Conservation (phyloP, 306 rosid genomes). For the Citrullus colocynthis region DNA sequence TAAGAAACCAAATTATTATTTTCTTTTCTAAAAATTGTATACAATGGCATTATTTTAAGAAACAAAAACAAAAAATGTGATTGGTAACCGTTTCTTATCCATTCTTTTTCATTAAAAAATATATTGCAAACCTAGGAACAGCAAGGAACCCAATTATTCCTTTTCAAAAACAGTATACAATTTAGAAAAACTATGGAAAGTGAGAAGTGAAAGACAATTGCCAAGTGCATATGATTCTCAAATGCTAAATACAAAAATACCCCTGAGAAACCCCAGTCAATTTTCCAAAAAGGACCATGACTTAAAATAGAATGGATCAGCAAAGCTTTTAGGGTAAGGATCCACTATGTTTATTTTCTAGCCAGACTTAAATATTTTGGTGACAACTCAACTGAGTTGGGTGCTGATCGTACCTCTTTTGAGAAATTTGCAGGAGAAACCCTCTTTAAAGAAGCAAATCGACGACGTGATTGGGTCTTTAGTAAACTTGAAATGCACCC, state of each 20-base stretch:
- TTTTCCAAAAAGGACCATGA: not conserved
- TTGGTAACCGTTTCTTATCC: not conserved
- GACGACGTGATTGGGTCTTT: conserved; percentile 47
- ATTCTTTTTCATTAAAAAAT: not conserved
- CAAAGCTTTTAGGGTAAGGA: not conserved
- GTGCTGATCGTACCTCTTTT: conserved; percentile 37
- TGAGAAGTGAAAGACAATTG: too few species aligned
- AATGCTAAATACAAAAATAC: not conserved
- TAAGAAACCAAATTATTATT: not conserved
- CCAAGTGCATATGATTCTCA: not conserved
- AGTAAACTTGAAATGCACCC: conserved; percentile 63
- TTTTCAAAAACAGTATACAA: too few species aligned
- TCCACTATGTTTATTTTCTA: not conserved
- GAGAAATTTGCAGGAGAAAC: conserved; percentile 81
- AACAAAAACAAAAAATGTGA: not conserved
- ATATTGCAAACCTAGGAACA: too few species aligned
- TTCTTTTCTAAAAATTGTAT: not conserved
- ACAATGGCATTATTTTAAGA: not conserved
- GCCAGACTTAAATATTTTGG: not conserved
- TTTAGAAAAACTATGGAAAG: too few species aligned
- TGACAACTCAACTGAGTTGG: not conserved
- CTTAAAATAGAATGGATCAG: not conserved
- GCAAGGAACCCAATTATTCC: too few species aligned
- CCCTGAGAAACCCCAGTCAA: not conserved
- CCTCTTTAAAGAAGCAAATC: conserved; percentile 53